These are phyloP conservation scores for Pelagomonas calceolata DNA, from an alignment of 108 stramenopile species.

Conservation along the genomic window DNA sequence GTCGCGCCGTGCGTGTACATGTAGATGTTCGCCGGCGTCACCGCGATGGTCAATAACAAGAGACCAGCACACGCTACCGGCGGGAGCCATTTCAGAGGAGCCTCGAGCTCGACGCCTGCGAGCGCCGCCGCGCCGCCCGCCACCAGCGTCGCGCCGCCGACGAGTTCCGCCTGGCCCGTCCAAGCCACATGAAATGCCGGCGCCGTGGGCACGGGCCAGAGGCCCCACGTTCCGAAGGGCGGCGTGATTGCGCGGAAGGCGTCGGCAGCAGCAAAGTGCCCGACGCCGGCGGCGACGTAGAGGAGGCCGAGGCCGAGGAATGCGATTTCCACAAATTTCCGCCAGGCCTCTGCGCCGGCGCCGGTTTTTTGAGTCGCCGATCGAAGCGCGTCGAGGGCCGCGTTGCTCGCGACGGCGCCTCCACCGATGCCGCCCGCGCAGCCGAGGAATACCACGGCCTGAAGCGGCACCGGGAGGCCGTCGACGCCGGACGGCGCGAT, in stretches of 20 bases:
- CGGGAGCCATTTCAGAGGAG: too few relatives aligned
- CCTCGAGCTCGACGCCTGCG: too few relatives aligned
- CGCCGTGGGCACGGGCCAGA: conserved; percentile 66
- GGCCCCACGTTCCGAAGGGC: conserved; percentile 70
- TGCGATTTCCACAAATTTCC: too few relatives aligned
- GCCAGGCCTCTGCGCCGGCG: too few relatives aligned
- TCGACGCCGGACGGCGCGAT: conserved; percentile 35
- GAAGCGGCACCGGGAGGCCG: conserved; percentile 23
- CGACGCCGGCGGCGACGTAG: conserved; percentile 56
- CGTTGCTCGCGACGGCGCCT: conserved; percentile 17
- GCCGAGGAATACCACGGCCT: conserved; percentile 31
- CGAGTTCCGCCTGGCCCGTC: conserved; percentile 67
- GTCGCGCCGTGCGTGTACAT: conserved; percentile 75
- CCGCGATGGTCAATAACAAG: conserved; percentile 47
- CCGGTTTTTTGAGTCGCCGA: too few relatives aligned
- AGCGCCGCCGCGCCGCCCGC: conserved; percentile 28
- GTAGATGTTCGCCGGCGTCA: conserved; percentile 78
- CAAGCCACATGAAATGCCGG: conserved; percentile 66
- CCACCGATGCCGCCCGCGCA: conserved; percentile 20
- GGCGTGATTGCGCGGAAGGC: conserved; percentile 66
- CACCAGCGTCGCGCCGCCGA: conserved; percentile 46
- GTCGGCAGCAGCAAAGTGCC: conserved; percentile 58
- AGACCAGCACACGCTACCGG: conserved; percentile 18
- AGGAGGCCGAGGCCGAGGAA: conserved; percentile 47
- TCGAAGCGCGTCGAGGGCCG: conserved; percentile 18